A percentile compares a stretch with the other conserved stretches of the same genome.
Conservation (phyloP, 768 basidiomycete species). For the Mycena venus region DNA sequence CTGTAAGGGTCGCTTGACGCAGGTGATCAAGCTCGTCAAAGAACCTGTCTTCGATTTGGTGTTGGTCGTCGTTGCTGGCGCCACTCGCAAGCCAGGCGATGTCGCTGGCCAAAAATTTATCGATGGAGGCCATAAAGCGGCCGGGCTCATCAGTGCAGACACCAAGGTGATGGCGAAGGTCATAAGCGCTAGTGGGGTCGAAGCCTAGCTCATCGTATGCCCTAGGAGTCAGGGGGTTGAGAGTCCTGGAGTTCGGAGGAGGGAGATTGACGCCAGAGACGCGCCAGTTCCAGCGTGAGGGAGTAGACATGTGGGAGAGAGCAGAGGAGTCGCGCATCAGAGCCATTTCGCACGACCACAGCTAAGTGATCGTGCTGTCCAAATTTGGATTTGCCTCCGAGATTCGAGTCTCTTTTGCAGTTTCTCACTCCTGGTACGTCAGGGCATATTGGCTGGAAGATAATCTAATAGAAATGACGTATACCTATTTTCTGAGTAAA, state of each 20-base stretch:
- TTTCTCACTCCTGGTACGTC: too few relatives aligned
- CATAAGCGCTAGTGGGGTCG: background rate
- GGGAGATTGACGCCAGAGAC: background rate
- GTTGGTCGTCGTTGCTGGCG: background rate
- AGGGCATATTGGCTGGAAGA: too few relatives aligned
- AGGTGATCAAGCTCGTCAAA: background rate
- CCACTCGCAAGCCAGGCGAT: constrained; percentile 3
- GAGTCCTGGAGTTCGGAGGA: background rate
- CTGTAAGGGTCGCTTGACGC: background rate
- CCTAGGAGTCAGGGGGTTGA: background rate
- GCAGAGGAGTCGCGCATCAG: background rate
- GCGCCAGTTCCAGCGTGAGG: background rate
- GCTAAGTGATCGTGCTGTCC: too few relatives aligned
- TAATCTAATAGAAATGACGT: too few relatives aligned
- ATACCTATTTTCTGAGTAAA: too few relatives aligned
- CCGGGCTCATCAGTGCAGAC: background rate
- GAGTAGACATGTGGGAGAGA: background rate
- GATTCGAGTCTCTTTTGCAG: too few relatives aligned
- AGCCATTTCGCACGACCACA: too few relatives aligned
- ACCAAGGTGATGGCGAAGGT: constrained; percentile 7
- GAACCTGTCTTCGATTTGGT: background rate
- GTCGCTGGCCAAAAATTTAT: constrained; percentile 1
- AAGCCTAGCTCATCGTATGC: background rate
- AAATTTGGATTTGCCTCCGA: too few relatives aligned
- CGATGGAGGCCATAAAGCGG: background rate